Base-by-base conservation (phyloP, 2,329 filamentous ascomycete species). In the Pseudocercospora pini-densiflorae region DNA sequence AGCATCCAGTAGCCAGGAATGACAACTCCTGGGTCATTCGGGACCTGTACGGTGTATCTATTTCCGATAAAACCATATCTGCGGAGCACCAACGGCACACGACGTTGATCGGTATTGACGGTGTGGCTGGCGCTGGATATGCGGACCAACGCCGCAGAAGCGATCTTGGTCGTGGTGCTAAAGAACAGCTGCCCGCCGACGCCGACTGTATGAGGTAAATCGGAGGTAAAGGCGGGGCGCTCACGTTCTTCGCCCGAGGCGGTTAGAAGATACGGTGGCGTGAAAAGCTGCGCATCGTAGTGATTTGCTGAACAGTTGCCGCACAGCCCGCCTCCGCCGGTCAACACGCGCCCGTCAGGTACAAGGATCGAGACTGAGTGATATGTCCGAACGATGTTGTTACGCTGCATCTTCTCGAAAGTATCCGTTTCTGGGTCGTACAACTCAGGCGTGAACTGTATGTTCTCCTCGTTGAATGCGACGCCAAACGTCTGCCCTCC, bases 21-120 rank as follows among this genome's bases (percentile, higher is more conserved):
- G 7, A 63, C 40, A 5, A 63, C 54, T 21, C 61, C 61, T 47
- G 61, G 53, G 19, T 59, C 54, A 47, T 19, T 51, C 23, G 53
- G 53, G 27, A 63, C 36, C 24, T 23, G 53, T 36, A 63, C 40
- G 16, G 33, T 59, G 40, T 63, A 63, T 16, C 19, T 40, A 49
- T 45, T 45, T 2, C 49, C 36, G 29, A 49, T 19, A 27, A 43
- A 47, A 31, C 54, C 40, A n/a, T 59, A 27, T 31, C 27, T 23
- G 54, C 12, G 27, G 53, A 47, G 53, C 29, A 36, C 40, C n/a
- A 86, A 74, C n/a, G 82, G 78, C 55, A 88, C 78, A 5, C 86
- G 81, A 29, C 86, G 76, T 76, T 88, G 86, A 72, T 89, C 87
- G 0, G 82, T 88, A 70, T 89, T 85, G 58, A 87, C 81, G 1